Base-by-base conservation (phyloP, 2,329 filamentous ascomycete genomes). In the Rhynchosporium agropyri region DNA sequence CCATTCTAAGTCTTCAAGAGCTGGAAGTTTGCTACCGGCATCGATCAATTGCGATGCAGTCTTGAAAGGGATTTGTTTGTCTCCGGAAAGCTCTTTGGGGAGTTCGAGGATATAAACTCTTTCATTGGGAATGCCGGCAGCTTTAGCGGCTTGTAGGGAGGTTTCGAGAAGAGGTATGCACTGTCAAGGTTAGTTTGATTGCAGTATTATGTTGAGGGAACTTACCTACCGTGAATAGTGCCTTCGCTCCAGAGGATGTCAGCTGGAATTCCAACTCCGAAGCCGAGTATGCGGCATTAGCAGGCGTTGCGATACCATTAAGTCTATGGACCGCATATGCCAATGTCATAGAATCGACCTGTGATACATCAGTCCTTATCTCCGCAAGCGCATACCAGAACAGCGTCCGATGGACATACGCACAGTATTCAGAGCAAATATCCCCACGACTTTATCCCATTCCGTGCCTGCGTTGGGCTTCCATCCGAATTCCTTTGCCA, bases 181-280 rank as follows among this genome's bases (percentile, higher is more conserved):
- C 85, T 64, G 31, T 63, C 13, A 54, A 28, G 15, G 38, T 67
- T 31, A 67, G 51, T 46, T 13, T 6, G 45, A 43, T 3, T 28
- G 2, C 42, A 3, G 15, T n/a, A 20, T 46, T 36, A 6, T 43
- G 15, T 71, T 72, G 93, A 89, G 26, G 1, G 20, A 9, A 50
- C 64, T 54, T 63, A 94, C 91, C 0, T 63, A 94, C 91, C 0
- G 93, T 97, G 42, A 90, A 83, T 6, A 97, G 76, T 0, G 83
- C 89, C 72, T 86, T 90, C 38, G 91, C 90, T 0, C 84, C 83
- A 0, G 89, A 89, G 75, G 95, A 89, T 71, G 86, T 86, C 63
- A 97, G 82, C 78, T 97, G 93, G 72, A 90, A 92, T 8, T 89
- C 86, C 29, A 97, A 82, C 76, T 97, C 93, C 6, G 90, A 84